Conservation (phyloP, 1,284 basidiomycete species). For the Psilocybe mexicana region DNA sequence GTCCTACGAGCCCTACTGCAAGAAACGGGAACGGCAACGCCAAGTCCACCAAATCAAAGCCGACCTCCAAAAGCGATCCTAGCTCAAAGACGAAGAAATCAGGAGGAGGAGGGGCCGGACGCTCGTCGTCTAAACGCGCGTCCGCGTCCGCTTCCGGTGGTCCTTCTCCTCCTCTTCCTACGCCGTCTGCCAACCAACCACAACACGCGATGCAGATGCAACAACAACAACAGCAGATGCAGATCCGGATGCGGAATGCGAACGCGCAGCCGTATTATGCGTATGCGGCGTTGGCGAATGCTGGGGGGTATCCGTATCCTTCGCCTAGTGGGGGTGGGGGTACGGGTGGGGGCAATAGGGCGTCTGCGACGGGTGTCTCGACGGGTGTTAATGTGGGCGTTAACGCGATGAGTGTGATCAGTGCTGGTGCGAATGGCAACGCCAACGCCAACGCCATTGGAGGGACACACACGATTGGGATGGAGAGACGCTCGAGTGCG, state of each 20-base stretch:
- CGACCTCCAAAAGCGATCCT: too few relatives aligned
- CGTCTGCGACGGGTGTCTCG: not conserved
- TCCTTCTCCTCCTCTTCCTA: not conserved
- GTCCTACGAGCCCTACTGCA: not conserved
- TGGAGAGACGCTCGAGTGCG: not conserved
- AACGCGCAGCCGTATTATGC: conserved; percentile 21
- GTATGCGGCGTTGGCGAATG: conserved; percentile 18
- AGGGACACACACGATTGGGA: too few relatives aligned
- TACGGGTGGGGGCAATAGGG: too few relatives aligned
- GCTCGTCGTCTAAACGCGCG: not conserved
- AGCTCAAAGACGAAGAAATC: not conserved
- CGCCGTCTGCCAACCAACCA: not conserved
- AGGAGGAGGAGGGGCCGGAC: not conserved
- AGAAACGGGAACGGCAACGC: too few relatives aligned
- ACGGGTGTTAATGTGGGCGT: not conserved
- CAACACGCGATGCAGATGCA: not conserved
- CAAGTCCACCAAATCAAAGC: too few relatives aligned
- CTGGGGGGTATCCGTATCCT: not conserved
- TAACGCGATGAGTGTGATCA: too few relatives aligned
- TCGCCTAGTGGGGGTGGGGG: too few relatives aligned
- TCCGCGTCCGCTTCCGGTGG: not conserved
- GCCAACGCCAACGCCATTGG: too few relatives aligned
- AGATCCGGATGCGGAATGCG: conserved; percentile 6
- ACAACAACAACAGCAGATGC: not conserved
- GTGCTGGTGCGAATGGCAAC: too few relatives aligned